Evolutionary conservation across 805 yeast species (phyloP).

Genomic region (Kodamaea laetipori): DNA sequence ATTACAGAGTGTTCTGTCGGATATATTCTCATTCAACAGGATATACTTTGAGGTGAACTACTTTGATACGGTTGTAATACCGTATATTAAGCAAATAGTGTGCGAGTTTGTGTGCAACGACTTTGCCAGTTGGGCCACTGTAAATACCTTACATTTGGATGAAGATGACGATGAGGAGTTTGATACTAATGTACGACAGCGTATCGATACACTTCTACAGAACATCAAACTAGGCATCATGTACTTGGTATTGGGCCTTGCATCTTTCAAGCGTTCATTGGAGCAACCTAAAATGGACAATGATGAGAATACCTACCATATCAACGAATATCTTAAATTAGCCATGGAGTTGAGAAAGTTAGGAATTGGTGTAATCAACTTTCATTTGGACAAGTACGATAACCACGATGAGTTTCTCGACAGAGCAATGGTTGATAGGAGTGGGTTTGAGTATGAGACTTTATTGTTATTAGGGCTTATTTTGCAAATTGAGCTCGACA

Average conservation of each 20-base stretch:
- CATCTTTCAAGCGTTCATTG: conserved; percentile 19
- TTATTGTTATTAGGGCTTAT: conserved; percentile 38
- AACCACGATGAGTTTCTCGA: conserved; percentile 19
- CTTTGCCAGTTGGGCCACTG: conserved; percentile 11
- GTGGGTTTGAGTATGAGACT: conserved; percentile 32
- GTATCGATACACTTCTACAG: conserved; percentile 9
- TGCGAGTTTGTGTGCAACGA: conserved; percentile 33
- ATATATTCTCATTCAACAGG: conserved; percentile 30
- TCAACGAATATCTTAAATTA: conserved; percentile 18
- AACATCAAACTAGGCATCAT: conserved; percentile 28
- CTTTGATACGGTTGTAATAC: conserved; percentile 33
- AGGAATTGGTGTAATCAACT: conserved; percentile 37
- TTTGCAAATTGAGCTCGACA: conserved; percentile 42
- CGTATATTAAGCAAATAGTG: conserved; percentile 31
- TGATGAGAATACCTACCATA: conserved; percentile 4
- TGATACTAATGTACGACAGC: conserved; percentile 3
- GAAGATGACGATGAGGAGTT: conserved; percentile 14
- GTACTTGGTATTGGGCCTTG: conserved; percentile 27
- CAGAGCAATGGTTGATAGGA: conserved; percentile 17
- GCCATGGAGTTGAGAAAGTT: conserved; percentile 40
- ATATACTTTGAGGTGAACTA: conserved; percentile 24
- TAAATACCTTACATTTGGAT: conserved; percentile 2
- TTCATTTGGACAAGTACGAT: conserved; percentile 45
- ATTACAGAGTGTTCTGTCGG: conserved; percentile 21
- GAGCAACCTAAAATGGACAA: neutral